These are phyloP conservation scores for Alloteropsis semialata DNA, from an alignment of 176 grass and related monocot species.

Conservation along the genomic window DNA sequence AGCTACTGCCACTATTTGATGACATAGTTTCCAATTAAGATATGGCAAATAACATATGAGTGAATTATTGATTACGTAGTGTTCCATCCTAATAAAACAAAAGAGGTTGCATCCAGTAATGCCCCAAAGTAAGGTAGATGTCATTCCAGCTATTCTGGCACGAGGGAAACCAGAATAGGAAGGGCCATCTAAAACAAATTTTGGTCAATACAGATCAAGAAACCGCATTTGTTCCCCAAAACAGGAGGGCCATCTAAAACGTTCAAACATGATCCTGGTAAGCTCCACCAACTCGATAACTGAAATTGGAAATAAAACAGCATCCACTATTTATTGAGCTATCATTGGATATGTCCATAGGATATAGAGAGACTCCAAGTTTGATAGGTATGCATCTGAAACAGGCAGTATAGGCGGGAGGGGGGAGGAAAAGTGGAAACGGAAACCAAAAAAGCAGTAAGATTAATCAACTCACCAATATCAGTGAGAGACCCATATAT, in stretches of 20 bases:
- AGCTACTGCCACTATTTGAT: neutral
- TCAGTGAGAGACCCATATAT: constrained; percentile 78
- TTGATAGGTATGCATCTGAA: neutral
- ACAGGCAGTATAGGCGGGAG: neutral
- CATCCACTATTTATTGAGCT: neutral
- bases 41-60: neutral
- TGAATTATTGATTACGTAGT: neutral
- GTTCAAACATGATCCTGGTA: constrained; percentile 8
- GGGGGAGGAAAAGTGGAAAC: neutral
- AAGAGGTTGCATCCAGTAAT: neutral
- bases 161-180: neutral
- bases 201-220: neutral
- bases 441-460: neutral
- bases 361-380: neutral
- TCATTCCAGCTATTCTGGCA: neutral
- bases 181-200: neutral
- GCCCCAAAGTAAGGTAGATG: neutral
- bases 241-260: neutral
- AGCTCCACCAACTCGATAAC: neutral
- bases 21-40: neutral
- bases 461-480: constrained; percentile 45
- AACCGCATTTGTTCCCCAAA: neutral
- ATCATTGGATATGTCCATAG: neutral
- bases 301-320: neutral
- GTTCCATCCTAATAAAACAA: neutral